Percentiles rank a stretch among this genome's conserved stretches.
phyloP scores from a whole-genome alignment of 2,329 filamentous ascomycete genomes.

The Tolypocladium tundrense region DNA sequence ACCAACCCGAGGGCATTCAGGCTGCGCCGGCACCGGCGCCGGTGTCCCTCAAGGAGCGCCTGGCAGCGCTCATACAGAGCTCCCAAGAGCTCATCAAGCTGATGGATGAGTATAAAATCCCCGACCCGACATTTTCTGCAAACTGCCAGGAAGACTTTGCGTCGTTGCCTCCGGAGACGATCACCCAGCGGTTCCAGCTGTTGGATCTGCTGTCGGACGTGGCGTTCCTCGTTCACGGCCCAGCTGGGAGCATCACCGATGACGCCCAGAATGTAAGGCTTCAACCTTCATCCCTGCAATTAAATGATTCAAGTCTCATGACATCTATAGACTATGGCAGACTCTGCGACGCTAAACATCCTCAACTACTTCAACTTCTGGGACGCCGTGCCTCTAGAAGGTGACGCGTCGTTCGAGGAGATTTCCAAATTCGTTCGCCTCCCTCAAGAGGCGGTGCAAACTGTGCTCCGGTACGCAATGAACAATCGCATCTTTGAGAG shows the following conservation, averaged over 20 bases:
- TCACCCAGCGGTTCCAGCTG: background rate
- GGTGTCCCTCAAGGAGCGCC: background rate
- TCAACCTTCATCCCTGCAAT: background rate
- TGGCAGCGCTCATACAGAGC: background rate
- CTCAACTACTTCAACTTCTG: constrained; percentile 13
- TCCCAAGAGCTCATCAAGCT: background rate
- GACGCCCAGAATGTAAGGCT: background rate
- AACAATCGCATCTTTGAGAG: constrained; percentile 24
- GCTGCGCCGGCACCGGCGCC: background rate
- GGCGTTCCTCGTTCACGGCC: background rate
- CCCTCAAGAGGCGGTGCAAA: constrained; percentile 24
- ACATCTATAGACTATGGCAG: background rate
- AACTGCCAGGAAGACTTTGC: background rate
- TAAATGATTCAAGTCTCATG: background rate
- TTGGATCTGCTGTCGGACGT: background rate
- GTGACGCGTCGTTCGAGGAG: constrained; percentile 8
- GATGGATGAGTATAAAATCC: background rate
- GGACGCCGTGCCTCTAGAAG: constrained; percentile 11
- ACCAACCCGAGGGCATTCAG: background rate
- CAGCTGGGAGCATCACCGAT: background rate
- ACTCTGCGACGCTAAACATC: constrained; percentile 4
- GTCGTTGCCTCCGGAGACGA: background rate
- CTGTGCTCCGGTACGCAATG: constrained; percentile 24
- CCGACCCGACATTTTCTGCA: background rate
- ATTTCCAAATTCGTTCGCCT: constrained; percentile 22